phyloP scores from a whole-genome alignment of 306 rosid genomes.

The Benincasa hispida region DNA sequence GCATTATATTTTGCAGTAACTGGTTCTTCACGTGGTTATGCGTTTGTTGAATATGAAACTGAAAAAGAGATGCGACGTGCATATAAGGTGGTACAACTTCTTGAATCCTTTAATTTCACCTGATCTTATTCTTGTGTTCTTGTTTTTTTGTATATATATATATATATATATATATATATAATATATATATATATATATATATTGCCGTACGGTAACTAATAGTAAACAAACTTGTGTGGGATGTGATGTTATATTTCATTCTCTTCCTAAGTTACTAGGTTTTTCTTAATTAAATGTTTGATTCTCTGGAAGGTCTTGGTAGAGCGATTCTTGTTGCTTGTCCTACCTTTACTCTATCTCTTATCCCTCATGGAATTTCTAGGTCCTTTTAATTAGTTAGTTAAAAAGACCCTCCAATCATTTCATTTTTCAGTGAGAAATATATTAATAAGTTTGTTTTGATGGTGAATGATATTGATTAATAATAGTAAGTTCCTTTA shows the following conservation, averaged over 20 bases:
- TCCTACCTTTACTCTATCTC: not conserved
- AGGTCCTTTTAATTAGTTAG: not conserved
- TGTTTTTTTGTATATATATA: not conserved
- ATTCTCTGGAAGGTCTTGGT: not conserved
- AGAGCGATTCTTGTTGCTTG: not conserved
- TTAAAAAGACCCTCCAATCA: no score
- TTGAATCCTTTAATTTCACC: not conserved
- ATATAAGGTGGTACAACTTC: slow-evolving; percentile 36
- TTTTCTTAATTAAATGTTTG: not conserved
- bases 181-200: not conserved
- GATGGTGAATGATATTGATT: not conserved
- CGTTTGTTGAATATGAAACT: slow-evolving; percentile 77
- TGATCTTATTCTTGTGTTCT: not conserved
- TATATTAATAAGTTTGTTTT: not conserved
- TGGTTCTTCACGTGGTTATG: slow-evolving; percentile 89
- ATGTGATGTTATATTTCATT: not conserved
- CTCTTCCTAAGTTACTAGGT: not conserved
- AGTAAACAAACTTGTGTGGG: not conserved
- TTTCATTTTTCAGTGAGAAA: not conserved
- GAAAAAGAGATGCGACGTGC: slow-evolving; percentile 77
- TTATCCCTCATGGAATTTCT: not conserved
- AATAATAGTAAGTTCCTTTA: not conserved
- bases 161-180: not conserved
- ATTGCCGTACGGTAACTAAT: not conserved
- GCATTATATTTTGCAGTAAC: slow-evolving; percentile 43